Percentiles rank a stretch among this genome's conserved stretches.
phyloP scores from a whole-genome alignment of 768 basidiomycete genomes.

The Lanmaoa pseudosensibilis region DNA sequence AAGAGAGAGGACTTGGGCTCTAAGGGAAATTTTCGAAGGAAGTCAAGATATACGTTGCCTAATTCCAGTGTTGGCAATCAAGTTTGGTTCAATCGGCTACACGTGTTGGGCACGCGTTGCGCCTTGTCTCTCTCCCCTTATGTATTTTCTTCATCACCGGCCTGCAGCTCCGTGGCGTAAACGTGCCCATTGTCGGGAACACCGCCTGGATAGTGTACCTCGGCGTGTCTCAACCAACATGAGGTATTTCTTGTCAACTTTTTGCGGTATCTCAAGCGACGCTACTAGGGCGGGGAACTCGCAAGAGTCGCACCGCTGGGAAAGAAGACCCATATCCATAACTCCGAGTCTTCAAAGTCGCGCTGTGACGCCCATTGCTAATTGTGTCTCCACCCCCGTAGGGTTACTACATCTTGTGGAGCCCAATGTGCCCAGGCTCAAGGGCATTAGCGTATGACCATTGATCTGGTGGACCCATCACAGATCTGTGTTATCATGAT shows the following conservation, averaged over 20 bases:
- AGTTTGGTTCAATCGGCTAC: slow-evolving; percentile 24
- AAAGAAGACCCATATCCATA: background rate
- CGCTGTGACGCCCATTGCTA: background rate
- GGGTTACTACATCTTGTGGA: slow-evolving; percentile 3
- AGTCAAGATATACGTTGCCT: slow-evolving; percentile 36
- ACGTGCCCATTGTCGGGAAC: slow-evolving; percentile 15
- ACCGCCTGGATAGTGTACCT: slow-evolving; percentile 3
- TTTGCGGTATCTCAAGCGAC: slow-evolving; percentile 6
- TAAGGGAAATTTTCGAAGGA: slow-evolving; percentile 39
- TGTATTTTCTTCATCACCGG: slow-evolving; percentile 15
- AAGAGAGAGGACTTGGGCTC: slow-evolving; percentile 28
- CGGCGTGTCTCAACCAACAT: slow-evolving; percentile 7
- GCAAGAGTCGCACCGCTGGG: background rate
- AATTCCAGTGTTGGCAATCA: slow-evolving; percentile 29
- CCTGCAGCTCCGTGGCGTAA: slow-evolving; percentile 31
- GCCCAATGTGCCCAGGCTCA: slow-evolving; percentile 16
- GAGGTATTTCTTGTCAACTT: background rate
- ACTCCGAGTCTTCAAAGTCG: too few relatives aligned
- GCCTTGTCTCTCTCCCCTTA: slow-evolving; percentile 21
- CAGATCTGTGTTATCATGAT: slow-evolving; percentile 12
- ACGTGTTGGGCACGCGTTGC: slow-evolving; percentile 39
- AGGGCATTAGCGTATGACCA: slow-evolving; percentile 15
- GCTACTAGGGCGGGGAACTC: slow-evolving; percentile 4
- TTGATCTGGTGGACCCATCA: slow-evolving; percentile 11
- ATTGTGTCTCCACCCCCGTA: background rate